Evolutionary conservation across 2,329 filamentous ascomycete genomes (phyloP).

Genomic region (Gyromitra esculenta): DNA sequence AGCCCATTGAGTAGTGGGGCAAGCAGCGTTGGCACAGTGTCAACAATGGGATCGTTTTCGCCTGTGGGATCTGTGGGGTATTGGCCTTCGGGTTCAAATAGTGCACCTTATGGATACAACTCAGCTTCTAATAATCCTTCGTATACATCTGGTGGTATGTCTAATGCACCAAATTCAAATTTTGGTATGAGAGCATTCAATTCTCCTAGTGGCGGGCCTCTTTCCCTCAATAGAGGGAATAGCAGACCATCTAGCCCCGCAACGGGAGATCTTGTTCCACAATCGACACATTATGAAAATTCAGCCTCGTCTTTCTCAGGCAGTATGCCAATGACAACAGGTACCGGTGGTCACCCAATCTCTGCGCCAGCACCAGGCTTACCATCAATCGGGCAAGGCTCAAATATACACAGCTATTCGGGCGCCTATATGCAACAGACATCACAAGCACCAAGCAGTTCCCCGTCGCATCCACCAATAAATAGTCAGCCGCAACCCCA

Average conservation of each 20-base stretch:
- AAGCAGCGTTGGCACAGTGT: constrained; percentile 46
- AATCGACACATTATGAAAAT: constrained; percentile 48
- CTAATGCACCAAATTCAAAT: constrained; percentile 35
- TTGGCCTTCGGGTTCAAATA: constrained; percentile 47
- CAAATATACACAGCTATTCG: constrained; percentile 42
- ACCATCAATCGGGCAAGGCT: constrained; percentile 54
- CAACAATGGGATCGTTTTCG: constrained; percentile 50
- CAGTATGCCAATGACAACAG: constrained; percentile 50
- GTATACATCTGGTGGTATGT: constrained; percentile 44
- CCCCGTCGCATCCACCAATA: constrained; percentile 52
- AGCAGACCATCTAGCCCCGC: constrained; percentile 53
- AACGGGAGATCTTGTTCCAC: constrained; percentile 50
- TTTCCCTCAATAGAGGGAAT: constrained; percentile 48
- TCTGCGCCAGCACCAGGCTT: constrained; percentile 49
- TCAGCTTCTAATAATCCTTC: constrained; percentile 45
- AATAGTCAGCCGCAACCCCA: constrained; percentile 53
- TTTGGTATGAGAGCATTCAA: constrained; percentile 51
- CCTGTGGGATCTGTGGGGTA: constrained; percentile 52
- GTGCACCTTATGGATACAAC: constrained; percentile 52
- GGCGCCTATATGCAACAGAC: constrained; percentile 43
- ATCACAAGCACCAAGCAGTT: constrained; percentile 31
- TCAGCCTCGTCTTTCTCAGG: constrained; percentile 45
- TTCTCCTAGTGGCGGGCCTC: constrained; percentile 40
- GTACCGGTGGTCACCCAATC: constrained; percentile 46
- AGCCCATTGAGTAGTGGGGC: constrained; percentile 51